These are phyloP conservation scores for Linum usitatissimum DNA, from an alignment of 345 rosid species.

Conservation along the genomic window DNA sequence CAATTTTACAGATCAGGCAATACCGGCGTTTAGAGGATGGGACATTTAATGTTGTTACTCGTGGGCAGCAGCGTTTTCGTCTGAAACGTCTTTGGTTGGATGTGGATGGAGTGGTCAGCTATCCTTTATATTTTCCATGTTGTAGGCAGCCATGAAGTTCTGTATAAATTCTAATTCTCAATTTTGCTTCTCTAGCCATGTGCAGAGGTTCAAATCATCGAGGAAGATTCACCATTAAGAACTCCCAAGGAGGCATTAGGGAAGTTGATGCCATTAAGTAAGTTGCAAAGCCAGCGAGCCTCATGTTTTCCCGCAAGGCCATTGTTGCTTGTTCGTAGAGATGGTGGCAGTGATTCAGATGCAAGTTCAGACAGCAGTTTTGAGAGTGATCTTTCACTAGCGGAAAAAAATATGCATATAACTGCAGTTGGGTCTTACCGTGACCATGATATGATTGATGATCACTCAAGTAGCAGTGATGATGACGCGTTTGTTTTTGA, in stretches of 20 bases:
- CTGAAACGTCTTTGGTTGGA: constrained; percentile 71
- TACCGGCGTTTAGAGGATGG: constrained; percentile 75
- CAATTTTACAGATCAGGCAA: constrained; percentile 62
- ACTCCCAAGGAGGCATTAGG: constrained; percentile 67
- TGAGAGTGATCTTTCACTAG: constrained; percentile 61
- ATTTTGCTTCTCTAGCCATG: constrained; percentile 40
- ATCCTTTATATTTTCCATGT: not conserved
- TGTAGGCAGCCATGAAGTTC: not conserved
- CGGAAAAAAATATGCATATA: constrained; percentile 54
- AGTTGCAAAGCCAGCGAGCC: constrained; percentile 20
- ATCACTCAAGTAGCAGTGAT: constrained; percentile 61
- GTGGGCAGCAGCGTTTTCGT: constrained; percentile 83
- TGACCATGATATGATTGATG: constrained; percentile 31
- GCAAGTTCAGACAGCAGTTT: constrained; percentile 66
- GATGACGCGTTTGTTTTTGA: constrained; percentile 36
- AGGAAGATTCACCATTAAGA: constrained; percentile 77
- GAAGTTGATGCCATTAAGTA: constrained; percentile 38
- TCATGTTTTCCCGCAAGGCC: constrained; percentile 23
- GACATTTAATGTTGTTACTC: constrained; percentile 75
- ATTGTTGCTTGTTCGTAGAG: no score
- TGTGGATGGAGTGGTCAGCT: constrained; percentile 77
- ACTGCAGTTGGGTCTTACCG: constrained; percentile 37
- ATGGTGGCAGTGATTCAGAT: constrained; percentile 40
- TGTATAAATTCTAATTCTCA: constrained; percentile 13
- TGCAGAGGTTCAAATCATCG: constrained; percentile 79